These are phyloP conservation scores for Chalciporus piperatoides DNA, from an alignment of 1,284 basidiomycete genomes.

Conservation along the genomic window DNA sequence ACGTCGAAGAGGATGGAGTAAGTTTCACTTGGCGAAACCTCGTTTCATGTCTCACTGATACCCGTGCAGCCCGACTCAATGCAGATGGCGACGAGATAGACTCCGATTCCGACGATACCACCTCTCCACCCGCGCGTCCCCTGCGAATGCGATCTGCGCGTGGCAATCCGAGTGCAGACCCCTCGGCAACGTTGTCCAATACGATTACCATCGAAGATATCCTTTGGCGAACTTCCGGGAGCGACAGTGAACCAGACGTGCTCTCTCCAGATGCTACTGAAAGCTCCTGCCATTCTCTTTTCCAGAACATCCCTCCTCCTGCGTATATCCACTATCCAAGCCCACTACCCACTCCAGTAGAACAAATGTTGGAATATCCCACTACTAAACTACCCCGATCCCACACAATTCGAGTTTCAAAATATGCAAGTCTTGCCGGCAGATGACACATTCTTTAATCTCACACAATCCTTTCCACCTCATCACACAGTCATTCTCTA, in stretches of 20 bases:
- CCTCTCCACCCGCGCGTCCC: slow-evolving; percentile 24
- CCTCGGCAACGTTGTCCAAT: slow-evolving; percentile 14
- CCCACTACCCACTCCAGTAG: slow-evolving; percentile 52
- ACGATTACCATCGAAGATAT: slow-evolving; percentile 30
- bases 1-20: slow-evolving; percentile 53
- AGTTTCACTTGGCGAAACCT: slow-evolving; percentile 19
- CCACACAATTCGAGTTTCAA: slow-evolving; percentile 28
- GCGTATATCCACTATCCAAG: slow-evolving; percentile 28
- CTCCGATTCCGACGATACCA: slow-evolving; percentile 36
- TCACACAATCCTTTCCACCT: too few species aligned
- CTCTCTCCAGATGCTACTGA: slow-evolving; percentile 26
- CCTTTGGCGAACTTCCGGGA: slow-evolving; percentile 30
- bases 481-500: neutral
- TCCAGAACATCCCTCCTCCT: slow-evolving; percentile 17
- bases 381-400: slow-evolving; percentile 12
- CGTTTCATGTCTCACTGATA: slow-evolving; percentile 8
- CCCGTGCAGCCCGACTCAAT: slow-evolving; percentile 47
- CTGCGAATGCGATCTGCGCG: slow-evolving; percentile 29
- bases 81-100: slow-evolving; percentile 55
- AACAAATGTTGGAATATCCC: slow-evolving; percentile 40
- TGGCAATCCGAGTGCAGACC: slow-evolving; percentile 18
- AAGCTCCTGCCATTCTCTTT: slow-evolving; percentile 11
- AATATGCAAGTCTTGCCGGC: slow-evolving; percentile 35
- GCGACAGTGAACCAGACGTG: slow-evolving; percentile 27
- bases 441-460: slow-evolving; percentile 23